Base-by-base conservation (phyloP, 768 basidiomycete genomes). In the Suillus bovinus region DNA sequence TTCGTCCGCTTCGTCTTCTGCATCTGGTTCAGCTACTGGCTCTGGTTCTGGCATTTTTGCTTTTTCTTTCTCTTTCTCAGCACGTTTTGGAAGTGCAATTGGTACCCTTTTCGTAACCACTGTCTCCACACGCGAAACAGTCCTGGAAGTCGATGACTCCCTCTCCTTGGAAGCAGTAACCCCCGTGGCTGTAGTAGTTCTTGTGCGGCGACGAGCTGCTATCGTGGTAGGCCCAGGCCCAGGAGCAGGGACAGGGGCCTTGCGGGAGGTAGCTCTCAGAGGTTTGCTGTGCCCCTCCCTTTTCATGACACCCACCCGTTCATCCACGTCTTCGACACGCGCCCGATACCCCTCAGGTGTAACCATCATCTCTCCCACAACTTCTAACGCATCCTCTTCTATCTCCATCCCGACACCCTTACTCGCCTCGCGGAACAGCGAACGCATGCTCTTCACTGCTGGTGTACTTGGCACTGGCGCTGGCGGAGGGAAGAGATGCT, bases 381-480 rank as follows among this genome's bases (percentile, higher is more conserved):
- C 74, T 58, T 76, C 70, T 50, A 71, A 69, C 16, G 63, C 58
- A 14, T 65, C 64, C 22, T 65, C 71, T 11, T 52, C 65, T 13
- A 67, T 46, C 61, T 72, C 77, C 68, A 79, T 67, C 46, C 68
- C 71, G 10, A 50, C 61, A 10, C 62, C 60, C 54, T 46, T 27
- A 17, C 54, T 58, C 52, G 59, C 64, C 7, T 56, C 41, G 10
- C 58, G 66, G 72, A 77, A 78, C 64, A 79, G 66, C 22, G 72
- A 64, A 31, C 75, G 74, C 52, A 79, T 67, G 29, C 74, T 73
- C 24, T 63, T 64, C 54, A 74, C 66, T 34, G 67, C 65, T 34
- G 72, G 74, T 3, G 65, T 66, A 33, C 69, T 73, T 8, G 66
- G 31, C 11, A 27, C 62, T 17, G 64, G 49, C 3, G 57, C 64